Percentiles rank a stretch among this genome's conserved stretches.
Conservation (phyloP, 2,329 filamentous ascomycete genomes). For the Colletotrichum godetiae region DNA sequence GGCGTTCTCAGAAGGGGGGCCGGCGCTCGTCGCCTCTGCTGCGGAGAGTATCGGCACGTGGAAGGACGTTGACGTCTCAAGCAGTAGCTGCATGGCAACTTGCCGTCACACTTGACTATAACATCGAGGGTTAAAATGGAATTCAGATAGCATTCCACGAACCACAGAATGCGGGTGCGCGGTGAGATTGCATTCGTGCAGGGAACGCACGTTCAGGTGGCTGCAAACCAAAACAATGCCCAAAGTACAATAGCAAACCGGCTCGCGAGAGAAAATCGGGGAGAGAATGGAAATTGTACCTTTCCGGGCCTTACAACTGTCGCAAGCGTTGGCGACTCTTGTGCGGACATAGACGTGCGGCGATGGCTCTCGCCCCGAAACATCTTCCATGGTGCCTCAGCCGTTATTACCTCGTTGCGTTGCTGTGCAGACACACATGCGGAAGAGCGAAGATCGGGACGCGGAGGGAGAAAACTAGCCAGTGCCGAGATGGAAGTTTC, state of each 20-base stretch:
- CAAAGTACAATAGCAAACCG: background rate
- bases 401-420: slow-evolving; percentile 8
- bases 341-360: slow-evolving; percentile 39
- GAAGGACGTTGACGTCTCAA: slow-evolving; percentile 54
- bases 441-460: slow-evolving; percentile 31
- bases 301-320: slow-evolving; percentile 65
- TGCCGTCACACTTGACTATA: slow-evolving; percentile 66
- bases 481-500: slow-evolving; percentile 18
- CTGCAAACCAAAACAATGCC: background rate
- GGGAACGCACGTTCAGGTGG: background rate
- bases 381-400: slow-evolving; percentile 32
- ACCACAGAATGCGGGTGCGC: background rate
- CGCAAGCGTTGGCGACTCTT: slow-evolving; percentile 65
- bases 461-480: slow-evolving; percentile 10
- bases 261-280: background rate
- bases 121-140: background rate
- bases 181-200: background rate
- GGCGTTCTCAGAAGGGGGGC: slow-evolving; percentile 35
- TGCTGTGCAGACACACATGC: slow-evolving; percentile 1
- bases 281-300: slow-evolving; percentile 38
- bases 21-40: slow-evolving; percentile 50
- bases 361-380: slow-evolving; percentile 27
- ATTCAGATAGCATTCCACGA: background rate
- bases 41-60: slow-evolving; percentile 60
- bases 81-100: slow-evolving; percentile 64